phyloP scores from a whole-genome alignment of 768 basidiomycete species.

The Rubroboletus pulcherrimus region DNA sequence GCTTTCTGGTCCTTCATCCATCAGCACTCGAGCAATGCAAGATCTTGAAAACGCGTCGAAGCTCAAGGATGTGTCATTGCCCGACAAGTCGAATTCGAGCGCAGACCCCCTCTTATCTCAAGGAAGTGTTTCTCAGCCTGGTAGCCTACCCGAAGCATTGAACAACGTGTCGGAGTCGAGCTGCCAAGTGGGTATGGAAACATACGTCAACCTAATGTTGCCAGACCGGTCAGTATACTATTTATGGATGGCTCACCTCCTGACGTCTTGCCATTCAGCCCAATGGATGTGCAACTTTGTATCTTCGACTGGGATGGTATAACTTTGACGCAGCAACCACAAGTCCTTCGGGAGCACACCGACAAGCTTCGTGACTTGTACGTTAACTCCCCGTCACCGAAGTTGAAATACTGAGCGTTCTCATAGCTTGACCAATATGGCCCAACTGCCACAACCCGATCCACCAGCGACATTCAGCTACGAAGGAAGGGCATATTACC shows the following conservation, averaged over 20 bases:
- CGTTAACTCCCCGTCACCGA: constrained; percentile 16
- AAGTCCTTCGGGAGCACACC: constrained; percentile 40
- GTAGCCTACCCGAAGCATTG: background rate
- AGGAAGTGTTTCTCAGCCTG: background rate
- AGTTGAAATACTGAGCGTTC: constrained; percentile 4
- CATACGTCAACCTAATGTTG: constrained; percentile 47
- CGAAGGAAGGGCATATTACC: constrained; percentile 40
- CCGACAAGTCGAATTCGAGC: background rate
- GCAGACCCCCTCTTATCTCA: background rate
- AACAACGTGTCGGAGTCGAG: constrained; percentile 4
- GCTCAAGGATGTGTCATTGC: background rate
- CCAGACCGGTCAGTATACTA: constrained; percentile 47
- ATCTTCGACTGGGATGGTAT: constrained; percentile 34
- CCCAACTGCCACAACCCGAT: constrained; percentile 37
- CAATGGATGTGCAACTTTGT: constrained; percentile 56
- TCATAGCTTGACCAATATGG: constrained; percentile 33
- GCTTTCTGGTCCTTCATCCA: constrained; percentile 9
- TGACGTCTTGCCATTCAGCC: constrained; percentile 32
- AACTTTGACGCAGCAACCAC: constrained; percentile 35
- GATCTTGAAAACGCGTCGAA: background rate
- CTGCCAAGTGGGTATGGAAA: constrained; percentile 38
- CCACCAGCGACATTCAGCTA: constrained; percentile 43
- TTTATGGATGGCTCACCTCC: background rate
- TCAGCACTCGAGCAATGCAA: background rate
- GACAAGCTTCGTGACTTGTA: constrained; percentile 42